Evolutionary conservation across 495 filamentous ascomycete species (phyloP), one percentile per base, ranked within the genome.

Genomic region (Aspergillus saccharolyticus): DNA sequence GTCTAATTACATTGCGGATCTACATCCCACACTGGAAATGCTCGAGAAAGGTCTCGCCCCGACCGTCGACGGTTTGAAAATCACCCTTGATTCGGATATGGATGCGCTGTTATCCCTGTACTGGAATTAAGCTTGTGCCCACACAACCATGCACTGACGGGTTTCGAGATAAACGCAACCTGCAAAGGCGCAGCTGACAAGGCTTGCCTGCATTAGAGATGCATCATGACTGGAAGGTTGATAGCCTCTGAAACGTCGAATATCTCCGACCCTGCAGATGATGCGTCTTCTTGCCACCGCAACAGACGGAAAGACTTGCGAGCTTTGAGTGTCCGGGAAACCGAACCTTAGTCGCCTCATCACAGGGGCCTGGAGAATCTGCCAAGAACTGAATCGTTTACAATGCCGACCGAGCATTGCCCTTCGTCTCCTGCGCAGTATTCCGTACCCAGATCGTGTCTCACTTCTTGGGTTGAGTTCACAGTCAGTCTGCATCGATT

Each of bases 301-400:
- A 18, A 48, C 8, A 48, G 17, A 28, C 3, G 25, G 25, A 28
- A 28, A 28, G 25, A 28, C 25, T 28, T 28, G 25, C 25, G 25
- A 28, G 4, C 9, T 3, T 28, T 9, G 25, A 28, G 25, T 28
- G 25, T 9, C 25, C 25, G 25, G 25, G 15, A 28, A 28, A 8
- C 49, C 14, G 43, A 44, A 33, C 53, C 42, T 58, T 58, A 56
- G 24, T 42, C 25, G 45, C 20, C 53, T 20, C 1, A 33, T 33
- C 7, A 39, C 33, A 39, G 14, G 33, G 33, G 33, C 2, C 33
- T 10, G 33, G 33, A 12, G 33, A 39, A 39, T 39, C 33, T 39
- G 33, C 25, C 25, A 47, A 25, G 17, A 22, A 18, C 15, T 19
- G 12, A 43, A 19, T 39, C 8, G 12, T 18, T 20, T n/a, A 1